These are phyloP conservation scores for Termitomyces titanicus DNA, from an alignment of 768 basidiomycete species.

Conservation along the genomic window DNA sequence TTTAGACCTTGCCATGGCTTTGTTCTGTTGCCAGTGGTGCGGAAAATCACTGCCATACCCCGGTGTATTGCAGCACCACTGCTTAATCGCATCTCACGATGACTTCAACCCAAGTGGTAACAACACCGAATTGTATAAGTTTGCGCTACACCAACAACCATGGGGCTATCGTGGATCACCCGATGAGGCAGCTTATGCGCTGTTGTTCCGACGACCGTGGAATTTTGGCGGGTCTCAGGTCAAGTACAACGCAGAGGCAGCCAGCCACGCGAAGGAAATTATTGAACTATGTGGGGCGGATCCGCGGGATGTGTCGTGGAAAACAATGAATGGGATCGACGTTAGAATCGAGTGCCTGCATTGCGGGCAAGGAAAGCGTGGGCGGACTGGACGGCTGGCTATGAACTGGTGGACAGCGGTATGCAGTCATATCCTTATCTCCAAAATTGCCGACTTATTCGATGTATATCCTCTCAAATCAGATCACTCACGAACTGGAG, in stretches of 20 bases:
- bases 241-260: conserved; percentile 26
- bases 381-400: conserved; percentile 15
- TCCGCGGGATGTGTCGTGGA: conserved; percentile 15
- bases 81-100: conserved; percentile 10
- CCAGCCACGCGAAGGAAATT: conserved; percentile 17
- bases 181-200: neutral
- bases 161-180: neutral
- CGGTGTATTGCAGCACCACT: conserved; percentile 25
- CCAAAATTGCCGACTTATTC: neutral
- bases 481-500: neutral
- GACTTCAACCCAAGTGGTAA: conserved; percentile 4
- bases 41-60: conserved; percentile 28
- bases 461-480: neutral
- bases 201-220: conserved; percentile 15
- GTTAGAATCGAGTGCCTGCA: conserved; percentile 27
- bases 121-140: conserved; percentile 9
- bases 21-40: conserved; percentile 30
- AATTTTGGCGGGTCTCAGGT: conserved; percentile 18
- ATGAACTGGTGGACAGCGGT: conserved; percentile 34
- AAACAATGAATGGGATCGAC: conserved; percentile 23
- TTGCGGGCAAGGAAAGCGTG: conserved; percentile 18
- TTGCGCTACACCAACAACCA: neutral
- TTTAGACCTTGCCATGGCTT: conserved; percentile 26
- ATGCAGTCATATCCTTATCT: conserved; percentile 2
- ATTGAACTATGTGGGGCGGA: conserved; percentile 24